Evolutionary conservation across 495 filamentous ascomycete species (phyloP).

Genomic region (Trichoderma virens): DNA sequence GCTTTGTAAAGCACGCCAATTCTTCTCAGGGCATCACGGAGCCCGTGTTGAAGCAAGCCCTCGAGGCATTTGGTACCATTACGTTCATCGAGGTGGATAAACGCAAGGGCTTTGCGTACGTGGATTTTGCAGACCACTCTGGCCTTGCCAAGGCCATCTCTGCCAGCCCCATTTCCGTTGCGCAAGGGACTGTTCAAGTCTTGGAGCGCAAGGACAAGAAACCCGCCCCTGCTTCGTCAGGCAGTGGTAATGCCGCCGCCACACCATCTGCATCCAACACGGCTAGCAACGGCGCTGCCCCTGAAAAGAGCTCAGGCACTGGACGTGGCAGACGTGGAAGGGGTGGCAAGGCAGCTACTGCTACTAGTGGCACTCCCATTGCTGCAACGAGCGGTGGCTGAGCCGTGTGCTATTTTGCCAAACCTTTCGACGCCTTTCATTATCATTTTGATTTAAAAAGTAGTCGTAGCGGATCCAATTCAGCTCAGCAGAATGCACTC

Average conservation of each 20-base stretch:
- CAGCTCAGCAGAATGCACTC: not conserved
- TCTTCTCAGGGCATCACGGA: slow-evolving; percentile 87
- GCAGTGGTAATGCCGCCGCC: not conserved
- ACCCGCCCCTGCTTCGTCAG: not conserved
- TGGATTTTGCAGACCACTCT: slow-evolving; percentile 69
- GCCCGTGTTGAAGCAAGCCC: slow-evolving; percentile 59
- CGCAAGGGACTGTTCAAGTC: slow-evolving; percentile 78
- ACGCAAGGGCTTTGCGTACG: slow-evolving; percentile 87
- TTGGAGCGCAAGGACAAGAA: slow-evolving; percentile 65
- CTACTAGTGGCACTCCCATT: not conserved
- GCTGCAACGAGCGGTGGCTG: not conserved
- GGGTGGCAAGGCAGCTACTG: slow-evolving; percentile 4
- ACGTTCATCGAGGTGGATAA: slow-evolving; percentile 81
- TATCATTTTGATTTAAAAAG: not conserved
- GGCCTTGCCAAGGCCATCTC: slow-evolving; percentile 68
- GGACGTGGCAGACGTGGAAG: slow-evolving; percentile 10
- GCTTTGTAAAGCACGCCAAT: slow-evolving; percentile 92
- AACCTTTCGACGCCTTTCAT: not conserved
- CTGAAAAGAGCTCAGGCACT: slow-evolving; percentile 9
- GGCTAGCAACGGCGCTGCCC: not conserved
- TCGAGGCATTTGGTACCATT: slow-evolving; percentile 62
- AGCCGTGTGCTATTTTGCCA: not conserved
- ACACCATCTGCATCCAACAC: not conserved
- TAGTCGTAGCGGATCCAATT: not conserved
- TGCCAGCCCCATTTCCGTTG: slow-evolving; percentile 71